Percentiles rank a stretch among this genome's conserved stretches.
phyloP scores from a whole-genome alignment of 2,329 filamentous ascomycete species.

The Cylindrodendrum hubeiense region DNA sequence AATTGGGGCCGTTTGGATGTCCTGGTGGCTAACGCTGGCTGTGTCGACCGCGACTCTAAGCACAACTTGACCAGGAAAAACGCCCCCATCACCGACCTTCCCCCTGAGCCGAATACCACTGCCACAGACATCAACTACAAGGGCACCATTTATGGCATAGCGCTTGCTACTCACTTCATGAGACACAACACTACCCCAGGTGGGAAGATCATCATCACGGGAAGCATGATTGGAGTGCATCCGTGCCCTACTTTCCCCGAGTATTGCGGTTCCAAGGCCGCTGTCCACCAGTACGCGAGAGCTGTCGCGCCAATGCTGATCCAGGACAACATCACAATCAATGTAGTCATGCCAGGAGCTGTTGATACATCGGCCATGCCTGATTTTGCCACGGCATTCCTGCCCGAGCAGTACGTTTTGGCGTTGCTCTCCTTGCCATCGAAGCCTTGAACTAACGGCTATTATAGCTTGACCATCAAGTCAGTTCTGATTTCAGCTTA shows the following conservation, averaged over 20 bases:
- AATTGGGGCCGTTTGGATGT: slow-evolving; percentile 19
- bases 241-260: slow-evolving; percentile 16
- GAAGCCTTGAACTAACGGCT: not conserved
- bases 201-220: slow-evolving; percentile 17
- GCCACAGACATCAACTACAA: slow-evolving; percentile 19
- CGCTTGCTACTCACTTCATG: slow-evolving; percentile 21
- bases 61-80: slow-evolving; percentile 8
- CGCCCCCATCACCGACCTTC: slow-evolving; percentile 4
- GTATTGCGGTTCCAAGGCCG: slow-evolving; percentile 21
- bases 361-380: slow-evolving; percentile 20
- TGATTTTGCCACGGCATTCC: slow-evolving; percentile 9
- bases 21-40: slow-evolving; percentile 14
- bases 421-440: not conserved
- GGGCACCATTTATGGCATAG: slow-evolving; percentile 16
- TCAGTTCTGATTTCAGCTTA: slow-evolving; percentile 13
- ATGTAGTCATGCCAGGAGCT: slow-evolving; percentile 20
- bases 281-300: slow-evolving; percentile 15
- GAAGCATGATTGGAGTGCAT: slow-evolving; percentile 23
- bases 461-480: slow-evolving; percentile 3
- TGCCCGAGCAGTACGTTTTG: slow-evolving; percentile 16
- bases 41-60: slow-evolving; percentile 19
- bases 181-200: slow-evolving; percentile 8
- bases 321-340: slow-evolving; percentile 15
- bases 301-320: slow-evolving; percentile 14
- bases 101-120: slow-evolving; percentile 12